Conservation (phyloP, 768 basidiomycete genomes). For the Leccinum variicolor region DNA sequence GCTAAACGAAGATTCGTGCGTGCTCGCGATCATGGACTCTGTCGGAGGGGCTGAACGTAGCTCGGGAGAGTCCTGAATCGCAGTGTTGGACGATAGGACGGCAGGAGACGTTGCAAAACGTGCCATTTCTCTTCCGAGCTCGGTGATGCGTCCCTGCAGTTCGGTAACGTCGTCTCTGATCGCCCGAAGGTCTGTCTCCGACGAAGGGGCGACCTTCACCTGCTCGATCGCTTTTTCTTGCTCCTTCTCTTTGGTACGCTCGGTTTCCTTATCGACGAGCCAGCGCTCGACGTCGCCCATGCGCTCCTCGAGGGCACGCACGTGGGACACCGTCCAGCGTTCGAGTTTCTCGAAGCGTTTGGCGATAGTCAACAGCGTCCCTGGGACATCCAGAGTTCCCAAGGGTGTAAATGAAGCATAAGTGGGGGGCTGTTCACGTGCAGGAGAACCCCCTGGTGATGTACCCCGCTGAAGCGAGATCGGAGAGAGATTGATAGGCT, state of each 20-base stretch:
- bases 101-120: constrained; percentile 56
- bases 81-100: constrained; percentile 44
- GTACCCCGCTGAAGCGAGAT: constrained; percentile 54
- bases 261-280: constrained; percentile 82
- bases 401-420: constrained; percentile 73
- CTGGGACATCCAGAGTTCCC: constrained; percentile 72
- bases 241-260: constrained; percentile 44
- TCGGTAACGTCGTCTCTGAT: constrained; percentile 70
- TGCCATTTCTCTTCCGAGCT: constrained; percentile 79
- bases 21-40: constrained; percentile 41
- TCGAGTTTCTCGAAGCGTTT: constrained; percentile 83
- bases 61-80: constrained; percentile 41
- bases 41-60: constrained; percentile 44
- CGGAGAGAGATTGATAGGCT: constrained; percentile 50
- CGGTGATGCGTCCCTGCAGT: constrained; percentile 69
- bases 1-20: constrained; percentile 26
- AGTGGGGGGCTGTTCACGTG: constrained; percentile 57
- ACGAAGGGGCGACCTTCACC: constrained; percentile 11
- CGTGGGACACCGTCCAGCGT: constrained; percentile 86
- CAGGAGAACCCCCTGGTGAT: constrained; percentile 36
- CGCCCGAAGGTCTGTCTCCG: constrained; percentile 42
- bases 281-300: constrained; percentile 92
- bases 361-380: constrained; percentile 70
- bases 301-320: constrained; percentile 83
- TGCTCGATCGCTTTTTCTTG: constrained; percentile 13